Conservation (phyloP, 352 stramenopile genomes). For the Vaucheria bursata region DNA sequence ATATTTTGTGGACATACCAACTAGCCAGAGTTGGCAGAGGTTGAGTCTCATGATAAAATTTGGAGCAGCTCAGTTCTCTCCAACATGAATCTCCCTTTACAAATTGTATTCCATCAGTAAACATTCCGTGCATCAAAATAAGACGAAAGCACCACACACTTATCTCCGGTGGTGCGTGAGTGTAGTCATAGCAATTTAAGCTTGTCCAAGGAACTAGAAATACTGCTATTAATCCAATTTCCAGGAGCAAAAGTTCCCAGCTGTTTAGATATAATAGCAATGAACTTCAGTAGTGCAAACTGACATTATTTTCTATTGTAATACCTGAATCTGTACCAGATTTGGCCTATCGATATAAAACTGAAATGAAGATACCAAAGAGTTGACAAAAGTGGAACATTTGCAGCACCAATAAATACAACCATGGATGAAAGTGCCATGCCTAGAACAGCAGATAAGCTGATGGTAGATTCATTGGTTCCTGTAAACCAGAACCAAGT, state of each 20-base stretch:
- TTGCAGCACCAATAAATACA: conserved; percentile 39
- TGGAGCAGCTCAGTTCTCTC: conserved; percentile 11
- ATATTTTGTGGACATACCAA: background rate
- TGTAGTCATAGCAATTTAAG: conserved; percentile 9
- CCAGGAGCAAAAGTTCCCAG: conserved; percentile 58
- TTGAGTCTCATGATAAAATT: background rate
- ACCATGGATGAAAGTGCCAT: conserved; percentile 19
- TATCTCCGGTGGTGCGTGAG: conserved; percentile 5
- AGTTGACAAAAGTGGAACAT: conserved; percentile 29
- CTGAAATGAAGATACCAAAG: conserved; percentile 57
- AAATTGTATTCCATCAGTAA: conserved; percentile 55
- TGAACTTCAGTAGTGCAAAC: conserved; percentile 1
- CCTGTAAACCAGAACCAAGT: conserved; percentile 43
- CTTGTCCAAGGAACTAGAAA: conserved; percentile 52
- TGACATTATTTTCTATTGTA: background rate
- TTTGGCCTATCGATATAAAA: conserved; percentile 52
- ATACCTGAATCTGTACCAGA: conserved; percentile 57
- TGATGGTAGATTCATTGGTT: conserved; percentile 10
- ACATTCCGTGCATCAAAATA: conserved; percentile 56
- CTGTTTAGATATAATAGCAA: conserved; percentile 9
- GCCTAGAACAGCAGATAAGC: conserved; percentile 9
- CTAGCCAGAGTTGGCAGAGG: background rate
- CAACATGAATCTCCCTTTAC: conserved; percentile 52
- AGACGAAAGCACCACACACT: conserved; percentile 56
- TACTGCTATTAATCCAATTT: conserved; percentile 58